Evolutionary conservation across 1,284 basidiomycete genomes (phyloP), one percentile per base, ranked within the genome.

Genomic region (Ceratobasidium sp.): DNA sequence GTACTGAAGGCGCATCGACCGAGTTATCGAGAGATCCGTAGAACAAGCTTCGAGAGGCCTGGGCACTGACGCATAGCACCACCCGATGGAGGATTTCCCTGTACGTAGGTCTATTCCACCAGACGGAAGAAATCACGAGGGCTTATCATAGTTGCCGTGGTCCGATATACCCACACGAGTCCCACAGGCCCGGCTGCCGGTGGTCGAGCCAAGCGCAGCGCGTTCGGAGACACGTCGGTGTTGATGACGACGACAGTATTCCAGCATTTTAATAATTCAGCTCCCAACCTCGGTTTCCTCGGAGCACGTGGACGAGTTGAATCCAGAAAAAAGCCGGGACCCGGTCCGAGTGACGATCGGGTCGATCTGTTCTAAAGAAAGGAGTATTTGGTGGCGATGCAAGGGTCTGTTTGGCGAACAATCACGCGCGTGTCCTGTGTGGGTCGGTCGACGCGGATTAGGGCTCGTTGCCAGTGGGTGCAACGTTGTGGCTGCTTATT

Each of bases 401-500:
- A 30, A 30, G 30, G 26, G 28, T 53, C 50, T 21, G 50, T 57
- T 57, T 57, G 30, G 34, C 28, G 53, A 36, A 57, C 53, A 36
- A 57, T 57, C 30, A 57, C 18, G 53, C 30, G 53, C 21, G 53
- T 34, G 53, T 34, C 53, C 53, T 57, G 26, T 57, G 53, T 57
- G 28, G 53, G 53, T n/a, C 53, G 18, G 53, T 57, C 53, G 53
- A 30, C 21, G 53, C 53, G 34, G 30, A 57, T 3, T 10, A 57
- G 53, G 53, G 53, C 53, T 57, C 28, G 53, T 57, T 57, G 53
- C 53, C 53, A 57, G 53, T 28, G 53, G 53, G 28, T 30, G 53
- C 53, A 57, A 57, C 53, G 53, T 57, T 28, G 30, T 30, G 34
- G 53, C 53, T 30, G n/a, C 53, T 34, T 34, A 57, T 50, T 50